Evolutionary conservation across 2,329 filamentous ascomycete genomes (phyloP), one percentile per base, ranked within the genome.

Genomic region (Sordariomycetes sp.): DNA sequence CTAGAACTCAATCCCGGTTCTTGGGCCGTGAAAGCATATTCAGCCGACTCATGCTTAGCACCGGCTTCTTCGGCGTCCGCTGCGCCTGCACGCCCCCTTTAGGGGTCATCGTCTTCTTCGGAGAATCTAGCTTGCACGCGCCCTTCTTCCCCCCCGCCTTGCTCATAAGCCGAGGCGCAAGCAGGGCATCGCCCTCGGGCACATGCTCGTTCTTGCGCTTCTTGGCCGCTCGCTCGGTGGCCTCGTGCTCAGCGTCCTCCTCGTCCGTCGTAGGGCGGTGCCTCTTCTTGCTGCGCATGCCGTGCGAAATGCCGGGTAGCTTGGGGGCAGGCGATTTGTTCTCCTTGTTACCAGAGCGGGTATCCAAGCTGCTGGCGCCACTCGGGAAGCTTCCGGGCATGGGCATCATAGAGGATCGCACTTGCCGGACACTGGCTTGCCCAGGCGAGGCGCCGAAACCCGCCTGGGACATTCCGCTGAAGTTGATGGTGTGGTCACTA

Each of bases 211-310:
- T 73, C 71, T 78, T 82, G 46, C 76, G 76, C 72, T 85, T 86
- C 76, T 87, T 87, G 28, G 76, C 72, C 1, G 77, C 78, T 16
- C 80, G 77, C 59, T 77, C 72, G 2, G 67, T 70, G 2, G 72
- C 76, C 60, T 78, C 74, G 53, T 74, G 68, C 55, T 79, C 77
- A 0, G 76, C 75, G 37, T 81, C 78, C 57, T 84, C 81, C 58
- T 81, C 80, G 50, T 83, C 81, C 54, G 76, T 77, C 57, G 71
- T 78, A 18, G 78, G 77, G n/a, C 83, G 77, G 64, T 79, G 77
- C 28, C 84, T 80, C 71, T 86, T 87, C 75, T 87, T 87, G 72
- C 82, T 86, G 8, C 74, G 69, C 71, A 87, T 80, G 20, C 84
- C 84, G 63, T 87, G 84, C 3, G 81, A 76, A 43, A 83, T 76